Conservation (phyloP, 805 yeast genomes). For the Barnettozyma sp. region DNA sequence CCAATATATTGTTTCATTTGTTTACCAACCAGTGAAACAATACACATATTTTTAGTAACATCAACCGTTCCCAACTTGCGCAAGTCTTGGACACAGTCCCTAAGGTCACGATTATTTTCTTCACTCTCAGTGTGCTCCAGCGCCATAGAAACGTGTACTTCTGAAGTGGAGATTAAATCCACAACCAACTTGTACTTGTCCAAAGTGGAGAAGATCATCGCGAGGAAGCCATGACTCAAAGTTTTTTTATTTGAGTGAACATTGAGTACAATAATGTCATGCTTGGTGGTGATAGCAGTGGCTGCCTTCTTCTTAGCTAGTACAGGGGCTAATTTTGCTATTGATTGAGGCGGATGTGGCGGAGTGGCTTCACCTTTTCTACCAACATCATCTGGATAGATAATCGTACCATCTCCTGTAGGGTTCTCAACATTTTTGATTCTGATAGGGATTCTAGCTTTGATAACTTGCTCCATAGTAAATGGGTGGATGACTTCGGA, state of each 20-base stretch:
- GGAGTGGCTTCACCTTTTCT: conserved; percentile 86
- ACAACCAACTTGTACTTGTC: conserved; percentile 84
- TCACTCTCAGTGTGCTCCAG: conserved; percentile 68
- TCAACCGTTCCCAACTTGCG: conserved; percentile 83
- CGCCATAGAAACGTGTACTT: conserved; percentile 98
- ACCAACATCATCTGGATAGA: conserved; percentile 85
- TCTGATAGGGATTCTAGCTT: conserved; percentile 92
- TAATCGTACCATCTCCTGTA: conserved; percentile 84
- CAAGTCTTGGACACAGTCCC: conserved; percentile 71
- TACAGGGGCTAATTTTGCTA: conserved; percentile 35
- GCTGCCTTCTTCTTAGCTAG: conserved; percentile 57
- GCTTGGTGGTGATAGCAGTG: conserved; percentile 95
- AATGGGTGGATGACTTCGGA: conserved; percentile 98
- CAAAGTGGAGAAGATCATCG: conserved; percentile 78
- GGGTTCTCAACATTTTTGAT: conserved; percentile 96
- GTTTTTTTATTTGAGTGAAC: conserved; percentile 92
- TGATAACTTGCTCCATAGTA: conserved; percentile 98
- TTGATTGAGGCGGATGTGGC: conserved; percentile 86
- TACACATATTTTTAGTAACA: conserved; percentile 79
- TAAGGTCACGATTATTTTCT: conserved; percentile 45
- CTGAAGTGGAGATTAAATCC: conserved; percentile 93
- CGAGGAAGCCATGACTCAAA: conserved; percentile 90
- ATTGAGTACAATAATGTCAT: conserved; percentile 84
- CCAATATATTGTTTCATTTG: conserved; percentile 97
- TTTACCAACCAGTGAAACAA: conserved; percentile 90